phyloP scores from a whole-genome alignment of 2,329 filamentous ascomycete genomes.

The Chrysoporthe austroafricana region DNA sequence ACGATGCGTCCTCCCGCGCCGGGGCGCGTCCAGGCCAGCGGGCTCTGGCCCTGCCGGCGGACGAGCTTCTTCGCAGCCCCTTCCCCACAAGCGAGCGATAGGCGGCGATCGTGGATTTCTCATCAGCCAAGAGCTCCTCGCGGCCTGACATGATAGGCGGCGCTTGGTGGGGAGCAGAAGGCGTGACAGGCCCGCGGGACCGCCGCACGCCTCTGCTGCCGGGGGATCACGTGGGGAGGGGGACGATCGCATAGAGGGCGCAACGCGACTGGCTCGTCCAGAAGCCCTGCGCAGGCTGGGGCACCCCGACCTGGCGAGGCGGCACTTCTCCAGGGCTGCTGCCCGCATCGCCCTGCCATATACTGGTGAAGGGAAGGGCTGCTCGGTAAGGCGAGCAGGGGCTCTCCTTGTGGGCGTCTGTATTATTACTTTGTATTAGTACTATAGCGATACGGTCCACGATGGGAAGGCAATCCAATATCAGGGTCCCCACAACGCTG shows the following conservation, averaged over 20 bases:
- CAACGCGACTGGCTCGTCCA: constrained; percentile 24
- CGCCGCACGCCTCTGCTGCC: not conserved
- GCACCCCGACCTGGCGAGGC: constrained; percentile 12
- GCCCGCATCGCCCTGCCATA: not conserved
- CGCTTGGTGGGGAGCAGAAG: too few species aligned
- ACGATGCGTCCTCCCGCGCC: too few species aligned
- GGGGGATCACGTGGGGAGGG: not conserved
- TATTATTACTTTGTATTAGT: constrained; percentile 7
- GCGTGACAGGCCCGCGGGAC: too few species aligned
- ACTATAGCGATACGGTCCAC: not conserved
- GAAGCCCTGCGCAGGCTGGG: constrained; percentile 7
- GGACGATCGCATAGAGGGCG: constrained; percentile 7
- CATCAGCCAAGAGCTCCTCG: too few species aligned
- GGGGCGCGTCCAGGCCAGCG: too few species aligned
- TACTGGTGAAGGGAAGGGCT: not conserved
- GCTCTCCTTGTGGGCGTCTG: constrained; percentile 13
- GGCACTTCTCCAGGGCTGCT: constrained; percentile 22
- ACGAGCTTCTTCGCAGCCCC: too few species aligned
- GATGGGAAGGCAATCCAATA: constrained; percentile 13
- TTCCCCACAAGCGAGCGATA: too few species aligned
- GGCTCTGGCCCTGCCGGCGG: too few species aligned
- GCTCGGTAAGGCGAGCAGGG: constrained; percentile 7
- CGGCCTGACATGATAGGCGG: too few species aligned
- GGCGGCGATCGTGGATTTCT: too few species aligned
- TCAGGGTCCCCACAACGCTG: constrained; percentile 15